These are phyloP conservation scores for Penicillium brevicompactum DNA, from an alignment of 2,329 filamentous ascomycete species.

Conservation along the genomic window DNA sequence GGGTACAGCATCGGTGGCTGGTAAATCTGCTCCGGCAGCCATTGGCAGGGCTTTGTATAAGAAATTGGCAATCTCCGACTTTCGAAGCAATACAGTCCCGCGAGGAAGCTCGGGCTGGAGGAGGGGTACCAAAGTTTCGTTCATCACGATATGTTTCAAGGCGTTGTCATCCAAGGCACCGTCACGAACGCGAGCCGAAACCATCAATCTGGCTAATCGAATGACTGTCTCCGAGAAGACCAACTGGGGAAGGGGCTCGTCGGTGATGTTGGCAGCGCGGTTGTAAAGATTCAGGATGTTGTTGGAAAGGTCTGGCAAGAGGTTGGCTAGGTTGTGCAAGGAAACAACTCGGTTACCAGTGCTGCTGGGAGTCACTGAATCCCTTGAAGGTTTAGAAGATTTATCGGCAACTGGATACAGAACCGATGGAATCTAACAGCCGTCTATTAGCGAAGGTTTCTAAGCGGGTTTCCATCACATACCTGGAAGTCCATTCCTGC, in stretches of 20 bases:
- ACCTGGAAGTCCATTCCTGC: slow-evolving; percentile 73
- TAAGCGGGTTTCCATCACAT: slow-evolving; percentile 3
- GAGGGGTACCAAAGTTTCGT: slow-evolving; percentile 43
- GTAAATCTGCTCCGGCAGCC: slow-evolving; percentile 61
- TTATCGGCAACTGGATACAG: slow-evolving; percentile 56
- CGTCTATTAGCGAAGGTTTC: neutral
- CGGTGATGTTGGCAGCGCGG: slow-evolving; percentile 54
- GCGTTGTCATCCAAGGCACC: slow-evolving; percentile 55
- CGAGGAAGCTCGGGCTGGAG: slow-evolving; percentile 38
- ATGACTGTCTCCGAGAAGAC: slow-evolving; percentile 60
- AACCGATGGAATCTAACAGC: slow-evolving; percentile 53
- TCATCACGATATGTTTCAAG: slow-evolving; percentile 62
- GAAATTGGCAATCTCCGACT: slow-evolving; percentile 65
- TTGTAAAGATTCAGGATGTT: slow-evolving; percentile 60
- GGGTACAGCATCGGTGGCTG: slow-evolving; percentile 73
- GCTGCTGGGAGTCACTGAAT: slow-evolving; percentile 45
- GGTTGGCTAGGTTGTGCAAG: slow-evolving; percentile 53
- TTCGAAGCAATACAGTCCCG: slow-evolving; percentile 50
- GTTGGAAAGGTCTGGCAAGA: slow-evolving; percentile 59
- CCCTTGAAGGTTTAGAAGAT: slow-evolving; percentile 46
- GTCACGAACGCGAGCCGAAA: slow-evolving; percentile 53
- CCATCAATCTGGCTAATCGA: slow-evolving; percentile 56
- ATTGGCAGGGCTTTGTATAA: slow-evolving; percentile 72
- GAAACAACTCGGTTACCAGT: slow-evolving; percentile 49
- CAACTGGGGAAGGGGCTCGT: slow-evolving; percentile 56